Conservation (phyloP, 306 rosid genomes). For the Vigna mungo region DNA sequence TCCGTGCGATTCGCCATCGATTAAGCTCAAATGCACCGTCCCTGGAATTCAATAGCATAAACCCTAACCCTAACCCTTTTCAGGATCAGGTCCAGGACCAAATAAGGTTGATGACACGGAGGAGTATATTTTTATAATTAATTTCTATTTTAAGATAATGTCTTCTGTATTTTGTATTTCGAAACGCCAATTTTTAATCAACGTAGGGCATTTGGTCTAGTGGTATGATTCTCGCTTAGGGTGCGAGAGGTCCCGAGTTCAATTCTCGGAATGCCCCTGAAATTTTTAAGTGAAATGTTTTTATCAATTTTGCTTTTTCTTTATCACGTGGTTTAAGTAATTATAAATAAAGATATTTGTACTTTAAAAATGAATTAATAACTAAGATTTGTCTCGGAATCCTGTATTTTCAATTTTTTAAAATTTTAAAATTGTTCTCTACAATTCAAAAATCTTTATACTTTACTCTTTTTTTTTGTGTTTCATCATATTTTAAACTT, state of each 20-base stretch:
- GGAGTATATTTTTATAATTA: background rate
- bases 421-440: no score
- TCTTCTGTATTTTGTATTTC: no score
- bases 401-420: no score
- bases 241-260: slow-evolving; percentile 40
- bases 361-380: no score
- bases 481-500: no score
- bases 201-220: slow-evolving; percentile 18
- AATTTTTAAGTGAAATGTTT: no score
- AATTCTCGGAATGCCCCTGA: slow-evolving; percentile 33
- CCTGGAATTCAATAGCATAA: slow-evolving; percentile 11
- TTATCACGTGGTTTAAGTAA: no score
- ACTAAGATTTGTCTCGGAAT: no score
- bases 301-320: no score
- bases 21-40: background rate
- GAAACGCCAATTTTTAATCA: accelerated
- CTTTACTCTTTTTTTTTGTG: no score
- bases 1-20: slow-evolving; percentile 97
- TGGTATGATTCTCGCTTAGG: slow-evolving; percentile 39
- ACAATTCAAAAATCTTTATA: no score
- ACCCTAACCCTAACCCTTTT: slow-evolving; percentile 36
- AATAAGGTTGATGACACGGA: background rate
- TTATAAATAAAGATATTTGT: no score
- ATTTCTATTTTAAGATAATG: background rate
- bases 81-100: background rate